These are phyloP conservation scores for Rosellinia necatrix DNA, from an alignment of 2,329 filamentous ascomycete genomes.

Conservation along the genomic window DNA sequence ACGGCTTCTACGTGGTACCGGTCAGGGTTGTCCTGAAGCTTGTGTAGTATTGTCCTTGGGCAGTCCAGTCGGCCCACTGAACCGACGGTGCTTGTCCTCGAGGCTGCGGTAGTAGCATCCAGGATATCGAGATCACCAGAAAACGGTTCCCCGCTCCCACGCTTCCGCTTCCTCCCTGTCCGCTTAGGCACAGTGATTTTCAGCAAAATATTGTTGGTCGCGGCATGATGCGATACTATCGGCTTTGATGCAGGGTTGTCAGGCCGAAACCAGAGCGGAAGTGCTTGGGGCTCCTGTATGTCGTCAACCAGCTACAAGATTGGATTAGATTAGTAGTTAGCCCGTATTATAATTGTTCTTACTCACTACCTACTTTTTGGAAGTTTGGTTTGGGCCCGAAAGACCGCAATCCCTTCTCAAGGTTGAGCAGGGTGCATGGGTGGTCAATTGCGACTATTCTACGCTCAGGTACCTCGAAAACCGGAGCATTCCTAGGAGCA, in stretches of 20 bases:
- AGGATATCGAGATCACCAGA: constrained; percentile 48
- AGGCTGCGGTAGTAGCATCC: constrained; percentile 29
- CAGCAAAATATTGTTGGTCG: constrained; percentile 82
- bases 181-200: constrained; percentile 85
- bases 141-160: constrained; percentile 73
- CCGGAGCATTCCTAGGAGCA: constrained; percentile 38
- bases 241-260: constrained; percentile 80
- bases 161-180: constrained; percentile 84
- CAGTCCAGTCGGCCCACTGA: constrained; percentile 57
- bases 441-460: constrained; percentile 51
- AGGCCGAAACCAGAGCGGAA: constrained; percentile 77
- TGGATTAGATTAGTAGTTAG: constrained; percentile 12
- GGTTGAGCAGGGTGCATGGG: constrained; percentile 47
- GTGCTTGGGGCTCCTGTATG: constrained; percentile 48
- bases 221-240: constrained; percentile 74
- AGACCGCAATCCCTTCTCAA: constrained; percentile 48
- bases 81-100: constrained; percentile 39
- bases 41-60: constrained; percentile 61
- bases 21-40: constrained; percentile 71
- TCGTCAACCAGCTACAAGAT: constrained; percentile 35
- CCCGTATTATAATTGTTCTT: background rate
- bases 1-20: constrained; percentile 71
- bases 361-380: constrained; percentile 39
- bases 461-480: constrained; percentile 44
- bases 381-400: constrained; percentile 48